These are phyloP conservation scores for Gnomoniopsis smithogilvyi DNA, from an alignment of 2,329 filamentous ascomycete species.

Conservation along the genomic window DNA sequence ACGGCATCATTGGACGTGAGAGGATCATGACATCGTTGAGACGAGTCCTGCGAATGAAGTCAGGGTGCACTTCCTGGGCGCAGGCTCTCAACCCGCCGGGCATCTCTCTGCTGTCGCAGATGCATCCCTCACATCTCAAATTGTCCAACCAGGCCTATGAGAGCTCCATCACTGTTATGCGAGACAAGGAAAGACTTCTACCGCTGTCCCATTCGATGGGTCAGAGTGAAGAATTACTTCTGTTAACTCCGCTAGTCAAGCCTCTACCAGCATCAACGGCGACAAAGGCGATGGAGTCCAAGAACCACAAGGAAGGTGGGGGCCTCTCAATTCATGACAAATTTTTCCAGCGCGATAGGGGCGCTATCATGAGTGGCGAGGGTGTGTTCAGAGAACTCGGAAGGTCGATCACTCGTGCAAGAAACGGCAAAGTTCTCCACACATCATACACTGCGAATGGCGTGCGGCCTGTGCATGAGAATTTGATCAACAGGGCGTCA, in stretches of 20 bases:
- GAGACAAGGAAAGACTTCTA: slow-evolving; percentile 81
- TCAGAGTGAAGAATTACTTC: slow-evolving; percentile 80
- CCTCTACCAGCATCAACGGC: slow-evolving; percentile 87
- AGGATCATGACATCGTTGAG: slow-evolving; percentile 77
- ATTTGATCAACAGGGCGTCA: slow-evolving; percentile 81
- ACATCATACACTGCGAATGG: slow-evolving; percentile 95
- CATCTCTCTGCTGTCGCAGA: slow-evolving; percentile 68
- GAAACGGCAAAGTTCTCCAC: slow-evolving; percentile 83
- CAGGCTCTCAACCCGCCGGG: slow-evolving; percentile 87
- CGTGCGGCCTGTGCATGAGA: slow-evolving; percentile 88
- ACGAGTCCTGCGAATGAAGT: slow-evolving; percentile 77
- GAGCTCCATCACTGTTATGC: slow-evolving; percentile 86
- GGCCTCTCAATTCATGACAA: slow-evolving; percentile 47
- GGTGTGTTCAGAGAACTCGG: slow-evolving; percentile 89
- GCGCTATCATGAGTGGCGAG: slow-evolving; percentile 82
- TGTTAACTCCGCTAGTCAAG: slow-evolving; percentile 86
- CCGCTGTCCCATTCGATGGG: slow-evolving; percentile 80
- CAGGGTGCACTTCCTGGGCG: slow-evolving; percentile 83
- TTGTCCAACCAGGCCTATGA: slow-evolving; percentile 87
- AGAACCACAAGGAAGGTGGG: slow-evolving; percentile 32
- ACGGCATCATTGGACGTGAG: slow-evolving; percentile 79
- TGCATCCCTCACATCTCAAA: slow-evolving; percentile 78
- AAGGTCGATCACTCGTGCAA: slow-evolving; percentile 77
- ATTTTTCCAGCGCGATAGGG: slow-evolving; percentile 56
- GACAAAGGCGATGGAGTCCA: slow-evolving; percentile 64